phyloP scores from a whole-genome alignment of 2,329 filamentous ascomycete species.

The Orbilia ellipsospora region DNA sequence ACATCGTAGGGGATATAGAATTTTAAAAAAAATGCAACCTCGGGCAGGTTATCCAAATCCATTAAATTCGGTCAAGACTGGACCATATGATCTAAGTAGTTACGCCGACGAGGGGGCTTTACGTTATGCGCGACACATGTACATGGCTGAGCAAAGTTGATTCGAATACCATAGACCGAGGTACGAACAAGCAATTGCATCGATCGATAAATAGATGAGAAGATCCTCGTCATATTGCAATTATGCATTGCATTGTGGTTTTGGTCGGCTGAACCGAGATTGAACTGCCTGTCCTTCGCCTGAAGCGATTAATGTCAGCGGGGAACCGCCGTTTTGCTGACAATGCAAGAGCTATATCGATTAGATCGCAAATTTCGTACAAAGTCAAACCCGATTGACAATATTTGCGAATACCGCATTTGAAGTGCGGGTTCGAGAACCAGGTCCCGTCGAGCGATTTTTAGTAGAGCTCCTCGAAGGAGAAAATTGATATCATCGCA shows the following conservation, averaged over 20 bases:
- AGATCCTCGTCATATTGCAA: too few relatives aligned
- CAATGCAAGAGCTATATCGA: slow-evolving; percentile 20
- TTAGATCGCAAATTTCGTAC: slow-evolving; percentile 41
- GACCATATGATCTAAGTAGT: too few relatives aligned
- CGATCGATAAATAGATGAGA: background rate
- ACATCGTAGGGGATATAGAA: background rate
- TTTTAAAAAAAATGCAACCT: background rate
- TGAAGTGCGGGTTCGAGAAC: slow-evolving; percentile 8
- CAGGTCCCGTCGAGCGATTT: slow-evolving; percentile 4
- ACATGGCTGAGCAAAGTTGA: slow-evolving; percentile 28
- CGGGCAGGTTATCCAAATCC: too few relatives aligned
- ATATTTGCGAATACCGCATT: background rate
- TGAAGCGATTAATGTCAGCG: slow-evolving; percentile 51
- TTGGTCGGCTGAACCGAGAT: slow-evolving; percentile 47
- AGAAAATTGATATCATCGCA: slow-evolving; percentile 41
- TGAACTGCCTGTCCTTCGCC: slow-evolving; percentile 32
- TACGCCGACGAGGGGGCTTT: slow-evolving; percentile 9
- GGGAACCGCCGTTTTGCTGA: slow-evolving; percentile 42
- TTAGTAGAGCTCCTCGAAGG: slow-evolving; percentile 43
- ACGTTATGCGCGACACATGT: slow-evolving; percentile 44
- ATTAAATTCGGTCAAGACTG: too few relatives aligned
- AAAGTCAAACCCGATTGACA: slow-evolving; percentile 9
- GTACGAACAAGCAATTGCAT: background rate
- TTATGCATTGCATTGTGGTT: background rate
- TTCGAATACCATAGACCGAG: background rate